Conservation (phyloP, 768 basidiomycete genomes). For the Amanita pseudoporphyria region DNA sequence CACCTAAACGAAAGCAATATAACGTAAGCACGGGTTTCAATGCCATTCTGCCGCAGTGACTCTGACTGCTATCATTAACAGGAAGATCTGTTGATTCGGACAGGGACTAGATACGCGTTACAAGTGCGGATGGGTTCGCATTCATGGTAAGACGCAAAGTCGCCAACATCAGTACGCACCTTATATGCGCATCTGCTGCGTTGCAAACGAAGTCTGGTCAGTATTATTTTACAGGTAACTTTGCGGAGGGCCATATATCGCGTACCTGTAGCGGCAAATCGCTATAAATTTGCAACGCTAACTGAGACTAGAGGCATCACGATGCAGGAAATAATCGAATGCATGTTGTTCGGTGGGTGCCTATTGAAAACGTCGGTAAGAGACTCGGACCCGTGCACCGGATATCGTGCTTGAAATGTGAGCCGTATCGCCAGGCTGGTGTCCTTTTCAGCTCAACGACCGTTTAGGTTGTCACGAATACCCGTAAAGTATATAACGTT, state of each 20-base stretch:
- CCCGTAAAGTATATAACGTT: too few species aligned
- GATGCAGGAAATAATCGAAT: slow-evolving; percentile 84
- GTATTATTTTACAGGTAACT: slow-evolving; percentile 43
- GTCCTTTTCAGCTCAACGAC: neutral
- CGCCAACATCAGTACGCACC: slow-evolving; percentile 53
- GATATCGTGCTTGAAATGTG: slow-evolving; percentile 88
- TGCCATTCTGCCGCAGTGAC: neutral
- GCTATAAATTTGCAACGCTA: too few species aligned
- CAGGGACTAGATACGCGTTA: slow-evolving; percentile 66
- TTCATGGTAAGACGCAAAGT: slow-evolving; percentile 68
- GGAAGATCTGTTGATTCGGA: slow-evolving; percentile 13
- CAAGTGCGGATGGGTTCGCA: too few species aligned
- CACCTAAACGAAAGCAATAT: neutral
- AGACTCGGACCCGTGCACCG: slow-evolving; percentile 66
- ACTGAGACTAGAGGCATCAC: slow-evolving; percentile 43
- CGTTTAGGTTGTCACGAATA: too few species aligned
- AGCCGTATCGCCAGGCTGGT: slow-evolving; percentile 25
- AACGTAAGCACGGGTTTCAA: neutral
- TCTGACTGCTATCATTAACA: neutral
- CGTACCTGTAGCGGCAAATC: too few species aligned
- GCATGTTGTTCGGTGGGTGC: slow-evolving; percentile 76
- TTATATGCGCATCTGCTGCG: neutral
- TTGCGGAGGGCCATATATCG: too few species aligned
- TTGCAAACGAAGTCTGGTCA: neutral
- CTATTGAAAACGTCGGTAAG: slow-evolving; percentile 66